A percentile compares a stretch with the other conserved stretches of the same genome.
Evolutionary conservation across 2,329 filamentous ascomycete species (phyloP).

Genomic region (Aspergillus persii): DNA sequence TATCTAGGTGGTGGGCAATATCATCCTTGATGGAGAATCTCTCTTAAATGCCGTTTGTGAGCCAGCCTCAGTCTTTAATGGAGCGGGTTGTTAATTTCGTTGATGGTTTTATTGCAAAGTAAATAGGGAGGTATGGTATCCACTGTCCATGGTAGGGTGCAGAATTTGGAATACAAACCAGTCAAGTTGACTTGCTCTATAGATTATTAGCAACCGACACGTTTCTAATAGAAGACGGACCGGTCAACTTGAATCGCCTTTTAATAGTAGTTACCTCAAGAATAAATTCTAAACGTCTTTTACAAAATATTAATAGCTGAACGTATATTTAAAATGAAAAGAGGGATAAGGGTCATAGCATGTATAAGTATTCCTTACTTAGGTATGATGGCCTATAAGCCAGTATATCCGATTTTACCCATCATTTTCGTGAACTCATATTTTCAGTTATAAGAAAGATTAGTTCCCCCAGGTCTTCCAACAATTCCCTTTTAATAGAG

Average conservation of each 20-base stretch:
- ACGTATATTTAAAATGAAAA: too few relatives aligned
- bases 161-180: not conserved
- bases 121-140: not conserved
- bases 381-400: not conserved
- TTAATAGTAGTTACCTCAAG: too few relatives aligned
- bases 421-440: not conserved
- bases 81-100: constrained; percentile 2
- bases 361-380: too few relatives aligned
- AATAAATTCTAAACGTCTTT: too few relatives aligned
- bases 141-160: not conserved
- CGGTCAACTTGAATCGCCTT: not conserved
- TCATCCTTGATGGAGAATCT: constrained; percentile 4
- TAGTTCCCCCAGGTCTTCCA: too few relatives aligned
- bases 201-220: not conserved
- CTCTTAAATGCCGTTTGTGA: constrained; percentile 5
- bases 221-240: not conserved
- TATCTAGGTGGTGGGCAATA: constrained; percentile 7
- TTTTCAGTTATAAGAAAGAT: too few relatives aligned
- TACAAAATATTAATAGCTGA: too few relatives aligned
- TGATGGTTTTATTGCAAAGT: constrained; percentile 2
- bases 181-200: not conserved
- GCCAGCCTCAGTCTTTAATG: constrained; percentile 2
- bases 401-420: not conserved
- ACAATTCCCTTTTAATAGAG: not conserved
- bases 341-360: too few relatives aligned